phyloP scores from a whole-genome alignment of 2,329 filamentous ascomycete species.

The Pyrenochaeta sp. region DNA sequence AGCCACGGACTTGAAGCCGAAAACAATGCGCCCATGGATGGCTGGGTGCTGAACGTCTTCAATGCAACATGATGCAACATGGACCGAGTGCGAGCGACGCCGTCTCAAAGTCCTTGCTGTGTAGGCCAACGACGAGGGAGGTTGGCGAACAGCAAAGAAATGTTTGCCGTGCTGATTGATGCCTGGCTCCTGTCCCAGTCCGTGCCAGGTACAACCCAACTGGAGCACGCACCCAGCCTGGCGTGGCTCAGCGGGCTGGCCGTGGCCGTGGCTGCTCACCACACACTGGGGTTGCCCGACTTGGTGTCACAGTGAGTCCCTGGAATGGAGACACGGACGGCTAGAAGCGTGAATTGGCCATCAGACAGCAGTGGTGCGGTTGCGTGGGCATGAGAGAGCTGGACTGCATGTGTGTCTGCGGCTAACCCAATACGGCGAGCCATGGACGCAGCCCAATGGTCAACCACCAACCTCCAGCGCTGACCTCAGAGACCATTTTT shows the following conservation, averaged over 20 bases:
- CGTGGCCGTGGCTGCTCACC: not conserved
- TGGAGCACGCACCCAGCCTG: not conserved
- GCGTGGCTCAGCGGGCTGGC: not conserved
- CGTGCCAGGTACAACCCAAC: no score
- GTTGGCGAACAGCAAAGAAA: no score
- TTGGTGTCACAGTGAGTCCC: no score
- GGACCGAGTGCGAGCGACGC: no score
- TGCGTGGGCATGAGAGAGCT: slow-evolving; percentile 1
- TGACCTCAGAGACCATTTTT: slow-evolving; percentile 9
- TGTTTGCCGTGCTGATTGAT: no score
- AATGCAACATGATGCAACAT: not conserved
- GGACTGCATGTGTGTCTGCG: not conserved
- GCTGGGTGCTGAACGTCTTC: not conserved
- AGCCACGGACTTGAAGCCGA: not conserved
- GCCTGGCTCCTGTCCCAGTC: no score
- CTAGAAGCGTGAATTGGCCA: not conserved
- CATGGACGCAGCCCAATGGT: slow-evolving; percentile 10
- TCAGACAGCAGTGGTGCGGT: not conserved
- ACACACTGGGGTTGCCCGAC: not conserved
- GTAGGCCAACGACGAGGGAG: no score
- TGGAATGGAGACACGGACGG: no score
- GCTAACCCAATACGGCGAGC: slow-evolving; percentile 4
- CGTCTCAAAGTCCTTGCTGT: no score
- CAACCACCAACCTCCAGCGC: slow-evolving; percentile 11
- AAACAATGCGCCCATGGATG: not conserved